Conservation (phyloP, 2,329 filamentous ascomycete species). For the Neofusicoccum ribis region DNA sequence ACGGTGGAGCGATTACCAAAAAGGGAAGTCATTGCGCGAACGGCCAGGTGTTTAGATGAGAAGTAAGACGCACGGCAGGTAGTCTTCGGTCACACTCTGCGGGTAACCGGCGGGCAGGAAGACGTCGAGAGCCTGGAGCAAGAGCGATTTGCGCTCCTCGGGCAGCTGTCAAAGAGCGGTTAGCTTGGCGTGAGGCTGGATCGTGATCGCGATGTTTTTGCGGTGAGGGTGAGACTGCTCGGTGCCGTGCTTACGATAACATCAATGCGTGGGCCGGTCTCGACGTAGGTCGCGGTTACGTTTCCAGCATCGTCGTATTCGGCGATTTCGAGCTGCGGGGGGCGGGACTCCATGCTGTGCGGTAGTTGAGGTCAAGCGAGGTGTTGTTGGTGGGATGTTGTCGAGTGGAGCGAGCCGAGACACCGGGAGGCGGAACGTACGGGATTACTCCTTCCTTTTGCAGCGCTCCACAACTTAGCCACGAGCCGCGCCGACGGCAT, state of each 20-base stretch:
- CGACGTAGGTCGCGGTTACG: constrained; percentile 51
- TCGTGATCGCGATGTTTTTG: not conserved
- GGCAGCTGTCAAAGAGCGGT: constrained; percentile 25
- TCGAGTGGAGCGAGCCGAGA: constrained; percentile 10
- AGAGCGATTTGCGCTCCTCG: constrained; percentile 26
- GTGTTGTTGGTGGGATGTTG: constrained; percentile 7
- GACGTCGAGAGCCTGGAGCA: constrained; percentile 59
- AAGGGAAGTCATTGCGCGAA: not conserved
- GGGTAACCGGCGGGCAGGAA: constrained; percentile 90
- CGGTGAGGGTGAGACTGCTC: constrained; percentile 1
- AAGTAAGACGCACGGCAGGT: constrained; percentile 59
- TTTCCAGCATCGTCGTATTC: constrained; percentile 54
- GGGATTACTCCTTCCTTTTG: not conserved
- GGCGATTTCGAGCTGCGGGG: constrained; percentile 26
- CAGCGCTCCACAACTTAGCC: not conserved
- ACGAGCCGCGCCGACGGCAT: not conserved
- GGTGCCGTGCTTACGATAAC: constrained; percentile 41
- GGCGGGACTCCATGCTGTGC: not conserved
- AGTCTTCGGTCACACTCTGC: constrained; percentile 81
- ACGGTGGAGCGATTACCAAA: constrained; percentile 15
- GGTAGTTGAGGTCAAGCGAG: not conserved
- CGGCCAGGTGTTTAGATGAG: not conserved
- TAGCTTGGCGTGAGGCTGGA: constrained; percentile 11
- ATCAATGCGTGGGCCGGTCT: constrained; percentile 47
- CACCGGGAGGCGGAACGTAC: not conserved